Base-by-base conservation (phyloP, 192 early-diverging fungal genomes). In the Coemansia sp. region DNA sequence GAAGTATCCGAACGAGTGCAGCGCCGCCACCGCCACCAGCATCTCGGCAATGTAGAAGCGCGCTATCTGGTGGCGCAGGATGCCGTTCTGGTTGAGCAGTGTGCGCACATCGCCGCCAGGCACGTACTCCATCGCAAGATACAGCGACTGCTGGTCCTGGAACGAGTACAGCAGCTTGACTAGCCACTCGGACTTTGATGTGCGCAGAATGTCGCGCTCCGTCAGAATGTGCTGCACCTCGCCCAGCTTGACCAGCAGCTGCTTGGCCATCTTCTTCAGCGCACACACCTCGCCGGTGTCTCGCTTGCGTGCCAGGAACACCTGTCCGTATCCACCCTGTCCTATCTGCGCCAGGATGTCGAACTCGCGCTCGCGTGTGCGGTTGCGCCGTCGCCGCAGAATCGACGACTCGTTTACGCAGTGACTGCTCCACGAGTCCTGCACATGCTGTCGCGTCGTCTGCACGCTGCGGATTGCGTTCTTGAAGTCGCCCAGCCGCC, bases 21-120 rank as follows among this genome's bases (percentile, higher is more conserved):
- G 84, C 43, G 86, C 91, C 21, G 89, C 84, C 39, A 97, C 91
- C 7, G 90, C 89, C 43, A 94, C 73, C 7, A 90, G 74, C 88
- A 94, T 93, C 81, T 97, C 95, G 9, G 91, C 93, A 43, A 93
- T 78, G 71, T 97, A 97, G 68, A 95, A 96, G 56, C 87, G 85
- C 16, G 92, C 92, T 73, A 89, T 88, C 21, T 88, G 78, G 71
- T 96, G 88, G 44, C 86, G 85, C 40, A 96, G 74, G 9, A 91
- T 86, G 9, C 90, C 90, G 69, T 81, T 85, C 21, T 87, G 87
- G 65, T 89, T 92, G 23, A 95, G 79, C 69, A 94, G 82, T 38
- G 93, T 94, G 54, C 90, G 75, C 62, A 92, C 81, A 66, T 92
- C 91, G 40, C 91, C 91, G 58, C 91, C 91, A 5, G 76, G 77